Evolutionary conservation across 2,329 filamentous ascomycete species (phyloP), one percentile per base, ranked within the genome.

Genomic region (Colletotrichum paranaense): DNA sequence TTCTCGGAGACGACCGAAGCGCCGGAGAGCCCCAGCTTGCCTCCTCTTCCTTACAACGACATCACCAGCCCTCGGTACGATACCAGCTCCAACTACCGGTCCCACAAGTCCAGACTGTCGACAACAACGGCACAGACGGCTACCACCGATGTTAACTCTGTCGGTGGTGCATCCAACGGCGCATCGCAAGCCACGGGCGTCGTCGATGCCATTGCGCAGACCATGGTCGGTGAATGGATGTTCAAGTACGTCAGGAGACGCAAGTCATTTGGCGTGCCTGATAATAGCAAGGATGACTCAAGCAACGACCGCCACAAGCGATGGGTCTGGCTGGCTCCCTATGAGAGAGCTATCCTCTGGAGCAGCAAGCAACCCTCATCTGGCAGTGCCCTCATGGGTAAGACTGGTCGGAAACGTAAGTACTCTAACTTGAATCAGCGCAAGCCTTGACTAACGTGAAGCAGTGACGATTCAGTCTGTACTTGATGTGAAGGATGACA

Each of bases 191-290:
- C 92, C 56, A 93, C 93, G 0, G 93, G 92, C 57, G 94, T 98
- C 16, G 96, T 99, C 6, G 97, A 98, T 84, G 95, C 97, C 4
- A 98, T 99, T 82, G 95, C 97, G 1, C 95, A 97, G 80, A 97
- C 96, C 0, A 99, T 99, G 97, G 95, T 99, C 35, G 97, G 97
- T 49, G 97, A 98, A 79, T 97, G 94, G 93, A 96, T 97, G 94
- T 95, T 92, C 86, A 97, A 97, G 82, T 97, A 97, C 79, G 93
- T 96, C 42, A 90, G 94, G 64, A 90, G 94, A 81, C 91, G 96
- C 76, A 98, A 95, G 84, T 97, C 96, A 0, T 98, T 99, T 80
- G 95, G 95, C 24, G 91, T 96, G 66, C 85, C 89, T 3, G 94
- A 95, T 57, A 88, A 86, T 28, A 88, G 89, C 46, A 91, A 91